A percentile compares a stretch with the other conserved stretches of the same genome.
Conservation (phyloP, 768 basidiomycete species). For the Cystobasidium ongulense region DNA sequence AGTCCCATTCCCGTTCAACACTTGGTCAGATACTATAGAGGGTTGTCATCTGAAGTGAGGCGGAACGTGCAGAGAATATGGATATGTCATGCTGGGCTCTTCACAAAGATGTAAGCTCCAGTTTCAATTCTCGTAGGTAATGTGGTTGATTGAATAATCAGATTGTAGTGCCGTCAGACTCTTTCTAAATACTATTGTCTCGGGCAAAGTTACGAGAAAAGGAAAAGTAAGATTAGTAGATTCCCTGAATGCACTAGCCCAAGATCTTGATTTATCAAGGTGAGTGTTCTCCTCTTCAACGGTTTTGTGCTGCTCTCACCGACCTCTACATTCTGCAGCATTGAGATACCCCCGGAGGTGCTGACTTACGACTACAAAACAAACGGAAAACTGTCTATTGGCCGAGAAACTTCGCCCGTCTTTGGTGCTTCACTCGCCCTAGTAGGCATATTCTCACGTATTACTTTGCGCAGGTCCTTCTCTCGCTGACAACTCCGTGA, state of each 20-base stretch:
- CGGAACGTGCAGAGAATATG: conserved; percentile 27
- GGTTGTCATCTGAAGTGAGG: not conserved
- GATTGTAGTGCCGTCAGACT: conserved; percentile 2
- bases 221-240: conserved; percentile 12
- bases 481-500: too few relatives aligned
- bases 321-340: conserved; percentile 24
- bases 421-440: not conserved
- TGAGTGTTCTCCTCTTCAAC: not conserved
- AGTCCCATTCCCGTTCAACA: not conserved
- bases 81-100: conserved; percentile 30
- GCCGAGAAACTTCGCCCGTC: not conserved
- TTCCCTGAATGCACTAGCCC: conserved; percentile 18
- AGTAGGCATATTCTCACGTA: not conserved
- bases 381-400: not conserved
- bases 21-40: conserved; percentile 16
- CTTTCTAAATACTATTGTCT: conserved; percentile 33
- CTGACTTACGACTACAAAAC: conserved; percentile 19
- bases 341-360: conserved; percentile 28
- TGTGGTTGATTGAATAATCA: not conserved
- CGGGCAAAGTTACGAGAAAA: conserved; percentile 20
- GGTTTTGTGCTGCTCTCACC: conserved; percentile 4
- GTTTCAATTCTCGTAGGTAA: not conserved
- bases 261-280: conserved; percentile 26
- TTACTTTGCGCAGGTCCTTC: too few relatives aligned
- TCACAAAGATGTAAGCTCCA: conserved; percentile 20